These are phyloP conservation scores for Leccinellum albellum DNA, from an alignment of 768 basidiomycete genomes.

Conservation along the genomic window DNA sequence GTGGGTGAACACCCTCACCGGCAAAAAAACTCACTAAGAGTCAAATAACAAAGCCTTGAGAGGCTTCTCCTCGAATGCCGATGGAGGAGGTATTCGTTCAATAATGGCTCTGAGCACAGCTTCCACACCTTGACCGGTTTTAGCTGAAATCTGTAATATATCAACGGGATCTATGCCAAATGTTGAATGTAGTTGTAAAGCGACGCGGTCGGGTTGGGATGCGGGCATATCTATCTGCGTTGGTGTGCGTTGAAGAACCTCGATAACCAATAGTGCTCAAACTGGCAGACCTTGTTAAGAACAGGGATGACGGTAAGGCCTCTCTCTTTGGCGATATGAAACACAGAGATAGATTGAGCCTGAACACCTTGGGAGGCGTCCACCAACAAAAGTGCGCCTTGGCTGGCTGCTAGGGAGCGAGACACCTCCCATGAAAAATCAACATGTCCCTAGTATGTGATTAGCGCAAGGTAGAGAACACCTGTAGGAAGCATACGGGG, in stretches of 20 bases:
- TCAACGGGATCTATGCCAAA: slow-evolving; percentile 76
- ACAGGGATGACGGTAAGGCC: slow-evolving; percentile 85
- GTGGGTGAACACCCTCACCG: neutral
- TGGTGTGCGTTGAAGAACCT: neutral
- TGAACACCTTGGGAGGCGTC: slow-evolving; percentile 98
- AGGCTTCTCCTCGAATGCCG: slow-evolving; percentile 45
- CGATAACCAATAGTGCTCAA: neutral
- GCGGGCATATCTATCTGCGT: slow-evolving; percentile 87
- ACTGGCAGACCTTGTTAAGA: slow-evolving; percentile 72
- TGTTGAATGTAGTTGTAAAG: slow-evolving; percentile 75
- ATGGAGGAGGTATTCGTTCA: slow-evolving; percentile 80
- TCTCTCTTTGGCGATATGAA: slow-evolving; percentile 79
- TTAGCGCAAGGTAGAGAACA: neutral
- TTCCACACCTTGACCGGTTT: slow-evolving; percentile 84
- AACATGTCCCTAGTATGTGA: slow-evolving; percentile 73
- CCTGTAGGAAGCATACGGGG: slow-evolving; percentile 48
- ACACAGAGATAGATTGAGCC: slow-evolving; percentile 95
- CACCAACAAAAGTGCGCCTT: slow-evolving; percentile 83
- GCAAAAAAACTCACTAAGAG: slow-evolving; percentile 63
- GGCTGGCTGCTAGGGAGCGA: slow-evolving; percentile 86
- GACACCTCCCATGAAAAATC: slow-evolving; percentile 98
- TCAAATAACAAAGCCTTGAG: slow-evolving; percentile 91
- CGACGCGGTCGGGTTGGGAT: slow-evolving; percentile 76
- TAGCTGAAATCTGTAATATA: slow-evolving; percentile 83
- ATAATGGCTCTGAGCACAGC: slow-evolving; percentile 76